Base-by-base conservation (phyloP, 768 basidiomycete species). In the Clitopilus hobsonii region DNA sequence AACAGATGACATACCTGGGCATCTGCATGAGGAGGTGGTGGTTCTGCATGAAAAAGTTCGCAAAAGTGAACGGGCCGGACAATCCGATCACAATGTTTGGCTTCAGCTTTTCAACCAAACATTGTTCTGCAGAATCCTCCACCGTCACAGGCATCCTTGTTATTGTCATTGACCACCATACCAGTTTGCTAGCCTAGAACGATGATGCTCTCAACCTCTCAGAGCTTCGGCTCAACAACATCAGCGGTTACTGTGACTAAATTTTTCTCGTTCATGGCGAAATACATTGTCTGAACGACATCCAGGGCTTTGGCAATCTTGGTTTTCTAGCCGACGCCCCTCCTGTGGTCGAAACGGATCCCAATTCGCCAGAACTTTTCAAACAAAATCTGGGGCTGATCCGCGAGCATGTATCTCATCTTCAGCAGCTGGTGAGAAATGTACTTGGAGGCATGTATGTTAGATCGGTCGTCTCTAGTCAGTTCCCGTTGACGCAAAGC, bases 351-450 rank as follows among this genome's bases (percentile, higher is more conserved):
- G 68, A 69, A 25, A 54, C 67, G 7, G 85, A 87, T 56, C 79
- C 77, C 14, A 86, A 81, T 56, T 82, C 85, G 22, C 80, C 82
- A 14, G 82, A 80, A 24, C 54, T 75, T n/a, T 85, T 89, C 72
- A 83, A 81, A 57, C 79, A 81, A 51, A 84, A 83, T 63, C 57
- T 85, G 1, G 75, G 74, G 36, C 52, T 77, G 14, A 71, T 77
- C 0, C 74, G 77, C 53, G 75, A 79, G 32, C 77, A 82, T 18
- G 74, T 85, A 25, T 58, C 73, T 2, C 67, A 78, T 11, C 67
- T 86, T 1, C 79, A 82, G 57, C 65, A 65, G 1, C 67, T 81
- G 2, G 80, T 84, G 0, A 72, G 78, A 49, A 75, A 67, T 36
- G 75, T 80, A 7, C 61, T 84, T 25, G 65, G 69, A 13, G 79